Percentiles rank a stretch among this genome's conserved stretches.
phyloP scores from a whole-genome alignment of 192 early-diverging fungal genomes.

The Lobosporangium transversale region DNA sequence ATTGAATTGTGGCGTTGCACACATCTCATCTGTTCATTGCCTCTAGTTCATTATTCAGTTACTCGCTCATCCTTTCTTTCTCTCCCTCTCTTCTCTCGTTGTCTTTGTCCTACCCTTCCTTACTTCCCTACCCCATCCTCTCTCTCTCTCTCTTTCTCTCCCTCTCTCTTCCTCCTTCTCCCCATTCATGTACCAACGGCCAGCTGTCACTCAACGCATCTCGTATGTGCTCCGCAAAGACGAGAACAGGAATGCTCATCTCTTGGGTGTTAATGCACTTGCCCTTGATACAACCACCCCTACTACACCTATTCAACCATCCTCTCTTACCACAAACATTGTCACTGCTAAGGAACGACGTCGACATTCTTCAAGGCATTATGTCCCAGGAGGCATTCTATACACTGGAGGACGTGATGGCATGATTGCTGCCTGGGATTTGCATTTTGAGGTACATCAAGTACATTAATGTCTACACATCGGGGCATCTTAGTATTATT shows the following conservation, averaged over 20 bases:
- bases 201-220: constrained; percentile 54
- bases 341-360: constrained; percentile 13
- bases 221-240: constrained; percentile 69
- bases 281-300: constrained; percentile 68
- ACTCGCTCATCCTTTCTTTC: neutral
- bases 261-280: constrained; percentile 88
- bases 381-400: constrained; percentile 70
- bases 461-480: neutral
- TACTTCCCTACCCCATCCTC: neutral
- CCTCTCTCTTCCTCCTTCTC: neutral
- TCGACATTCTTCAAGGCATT: constrained; percentile 11
- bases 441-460: constrained; percentile 63
- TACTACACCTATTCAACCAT: constrained; percentile 4
- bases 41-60: no score
- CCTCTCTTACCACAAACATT: neutral
- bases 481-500: no score
- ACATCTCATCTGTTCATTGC: no score
- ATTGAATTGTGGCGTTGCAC: no score
- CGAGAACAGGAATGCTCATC: constrained; percentile 71
- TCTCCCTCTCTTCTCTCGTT: neutral
- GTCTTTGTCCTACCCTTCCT: neutral
- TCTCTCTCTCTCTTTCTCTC: neutral
- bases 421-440: constrained; percentile 86
- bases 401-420: constrained; percentile 93
- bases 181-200: constrained; percentile 44